phyloP scores from a whole-genome alignment of 2,329 filamentous ascomycete species.

The Sporothrix inflata region DNA sequence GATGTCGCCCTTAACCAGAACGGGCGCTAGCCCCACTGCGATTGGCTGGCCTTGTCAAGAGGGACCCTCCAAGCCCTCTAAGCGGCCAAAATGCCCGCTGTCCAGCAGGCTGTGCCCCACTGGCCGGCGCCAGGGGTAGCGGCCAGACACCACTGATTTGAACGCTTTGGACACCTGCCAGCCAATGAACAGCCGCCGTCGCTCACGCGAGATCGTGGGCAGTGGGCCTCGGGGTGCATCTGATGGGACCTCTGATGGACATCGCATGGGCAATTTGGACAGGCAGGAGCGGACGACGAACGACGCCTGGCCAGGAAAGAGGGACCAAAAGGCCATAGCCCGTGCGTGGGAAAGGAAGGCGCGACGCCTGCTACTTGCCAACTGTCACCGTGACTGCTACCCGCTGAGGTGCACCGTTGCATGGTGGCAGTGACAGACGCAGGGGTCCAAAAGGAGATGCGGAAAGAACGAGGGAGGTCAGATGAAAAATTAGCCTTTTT shows the following conservation, averaged over 20 bases:
- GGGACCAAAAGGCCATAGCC: not conserved
- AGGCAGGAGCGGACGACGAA: not conserved
- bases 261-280: not conserved
- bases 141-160: not conserved
- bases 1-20: constrained; percentile 25
- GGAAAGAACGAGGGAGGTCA: not conserved
- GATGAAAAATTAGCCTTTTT: not conserved
- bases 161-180: constrained; percentile 14
- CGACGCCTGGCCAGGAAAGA: constrained; percentile 1
- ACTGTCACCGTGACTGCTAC: not conserved
- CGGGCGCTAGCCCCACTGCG: not conserved
- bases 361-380: constrained; percentile 6
- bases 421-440: constrained; percentile 12
- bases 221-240: not conserved
- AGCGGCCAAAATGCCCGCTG: constrained; percentile 13
- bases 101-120: constrained; percentile 11
- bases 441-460: not conserved
- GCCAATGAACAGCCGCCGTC: constrained; percentile 17
- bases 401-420: not conserved
- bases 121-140: constrained; percentile 24
- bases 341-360: constrained; percentile 14
- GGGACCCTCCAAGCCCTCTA: not conserved
- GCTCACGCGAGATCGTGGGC: not conserved
- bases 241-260: not conserved
- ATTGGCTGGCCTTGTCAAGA: constrained; percentile 15